Base-by-base conservation (phyloP, 306 rosid genomes). In the Cajanus cajan region DNA sequence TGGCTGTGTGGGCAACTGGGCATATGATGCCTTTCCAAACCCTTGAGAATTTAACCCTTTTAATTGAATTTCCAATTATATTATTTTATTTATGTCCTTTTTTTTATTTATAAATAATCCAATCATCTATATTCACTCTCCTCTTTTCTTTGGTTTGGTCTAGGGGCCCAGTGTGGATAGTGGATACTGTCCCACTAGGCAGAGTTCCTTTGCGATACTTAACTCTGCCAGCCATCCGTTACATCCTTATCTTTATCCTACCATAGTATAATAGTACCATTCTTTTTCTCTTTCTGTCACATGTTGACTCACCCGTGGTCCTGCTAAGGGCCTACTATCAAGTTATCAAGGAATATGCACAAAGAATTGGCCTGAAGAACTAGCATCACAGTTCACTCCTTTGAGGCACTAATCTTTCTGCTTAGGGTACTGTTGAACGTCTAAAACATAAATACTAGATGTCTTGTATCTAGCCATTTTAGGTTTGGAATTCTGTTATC, bases 231-330 rank as follows among this genome's bases (percentile, higher is more conserved):
- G 28, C 71, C 80, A 78, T 73, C 65, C 64, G 64, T 82, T 33
- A 72, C 71, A 65, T 77, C 65, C 71, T 74, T 65, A 64, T 82
- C 76, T 82, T 71, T 71, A 82, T 82, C 78, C 57, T 52, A 41
- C 50, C 68, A 76, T 21, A 71, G 36, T 52, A 41, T 40, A 62
- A 70, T n/a, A 71, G 25, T 63, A 76, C 43, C 73, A 57, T 64
- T 72, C 74, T 52, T 77, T 76, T 82, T 77, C 71, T 52, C 62
- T 71, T 41, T 41, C 57, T 71, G 75, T 71, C 71, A 71, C 76
- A 41, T 71, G 64, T 82, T 52, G 86, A 71, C 79, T 77, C 71
- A 43, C 45, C 62, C 64, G 21, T 82, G 79, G 55, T 7, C 74
- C 81, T 78, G 59, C 68, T 34, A 59, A 24, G n/a, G 48, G 40